phyloP scores from a whole-genome alignment of 352 stramenopile genomes.

The Globisporangium perplexum region DNA sequence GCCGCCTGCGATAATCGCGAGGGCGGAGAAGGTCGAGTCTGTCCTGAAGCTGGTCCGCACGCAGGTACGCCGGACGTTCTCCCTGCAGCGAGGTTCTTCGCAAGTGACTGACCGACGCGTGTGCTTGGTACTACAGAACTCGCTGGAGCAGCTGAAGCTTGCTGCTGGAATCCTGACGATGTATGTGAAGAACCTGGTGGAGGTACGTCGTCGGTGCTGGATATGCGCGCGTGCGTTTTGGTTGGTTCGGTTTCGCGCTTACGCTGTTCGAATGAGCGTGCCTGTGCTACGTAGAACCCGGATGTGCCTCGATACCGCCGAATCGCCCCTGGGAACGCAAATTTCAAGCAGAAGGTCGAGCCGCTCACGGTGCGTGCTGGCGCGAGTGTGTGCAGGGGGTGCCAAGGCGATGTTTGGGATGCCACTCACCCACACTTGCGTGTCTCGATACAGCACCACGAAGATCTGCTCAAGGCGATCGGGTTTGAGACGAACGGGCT shows the following conservation, averaged over 20 bases:
- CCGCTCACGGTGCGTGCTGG: slow-evolving; percentile 63
- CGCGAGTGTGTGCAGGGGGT: no score
- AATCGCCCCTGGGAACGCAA: slow-evolving; percentile 69
- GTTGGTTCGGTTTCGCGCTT: not conserved
- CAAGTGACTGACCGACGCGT: not conserved
- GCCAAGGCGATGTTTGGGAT: no score
- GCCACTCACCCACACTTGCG: no score
- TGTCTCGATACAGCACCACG: slow-evolving; percentile 43
- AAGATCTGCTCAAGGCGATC: slow-evolving; percentile 70
- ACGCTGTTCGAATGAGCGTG: not conserved
- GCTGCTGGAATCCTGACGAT: slow-evolving; percentile 72
- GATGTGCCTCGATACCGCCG: slow-evolving; percentile 77
- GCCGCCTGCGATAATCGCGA: slow-evolving; percentile 13
- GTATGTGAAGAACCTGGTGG: slow-evolving; percentile 84
- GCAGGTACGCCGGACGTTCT: slow-evolving; percentile 21
- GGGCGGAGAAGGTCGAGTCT: slow-evolving; percentile 36
- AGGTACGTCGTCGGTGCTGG: slow-evolving; percentile 25
- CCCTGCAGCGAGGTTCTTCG: not conserved
- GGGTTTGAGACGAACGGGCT: slow-evolving; percentile 65
- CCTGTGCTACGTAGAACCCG: slow-evolving; percentile 51
- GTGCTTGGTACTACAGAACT: slow-evolving; percentile 35
- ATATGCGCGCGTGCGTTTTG: not conserved
- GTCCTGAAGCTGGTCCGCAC: slow-evolving; percentile 44
- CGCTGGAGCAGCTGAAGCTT: slow-evolving; percentile 59
- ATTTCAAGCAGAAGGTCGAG: slow-evolving; percentile 85